These are phyloP conservation scores for Turritis glabra DNA, from an alignment of 345 rosid genomes.

Conservation along the genomic window DNA sequence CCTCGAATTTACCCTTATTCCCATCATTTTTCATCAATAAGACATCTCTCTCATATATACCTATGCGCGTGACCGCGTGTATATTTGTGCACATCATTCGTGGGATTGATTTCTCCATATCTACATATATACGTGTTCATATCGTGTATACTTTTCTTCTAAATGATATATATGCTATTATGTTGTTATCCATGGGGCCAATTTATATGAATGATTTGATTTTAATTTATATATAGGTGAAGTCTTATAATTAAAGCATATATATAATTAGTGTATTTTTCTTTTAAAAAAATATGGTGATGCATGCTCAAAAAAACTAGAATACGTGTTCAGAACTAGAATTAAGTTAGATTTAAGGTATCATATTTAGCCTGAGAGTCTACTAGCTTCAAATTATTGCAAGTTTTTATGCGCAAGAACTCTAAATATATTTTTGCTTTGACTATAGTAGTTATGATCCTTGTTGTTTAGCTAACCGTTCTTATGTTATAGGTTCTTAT, in stretches of 20 bases:
- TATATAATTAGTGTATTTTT: too few species aligned
- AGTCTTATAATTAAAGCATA: not conserved
- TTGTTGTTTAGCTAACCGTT: constrained; percentile 1
- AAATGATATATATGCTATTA: constrained; percentile 1
- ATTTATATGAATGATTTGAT: constrained; percentile 9
- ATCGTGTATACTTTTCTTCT: not conserved
- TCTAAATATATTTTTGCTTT: not conserved
- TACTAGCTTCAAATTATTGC: not conserved
- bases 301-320: not conserved
- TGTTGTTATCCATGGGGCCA: constrained; percentile 1
- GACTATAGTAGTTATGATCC: constrained; percentile 1
- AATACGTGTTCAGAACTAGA: not conserved
- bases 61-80: constrained; percentile 20
- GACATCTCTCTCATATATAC: constrained; percentile 19
- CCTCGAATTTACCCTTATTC: constrained; percentile 39
- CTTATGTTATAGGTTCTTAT: not conserved
- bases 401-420: not conserved
- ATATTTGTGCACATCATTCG: constrained; percentile 31
- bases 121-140: not conserved
- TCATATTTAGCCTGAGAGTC: not conserved
- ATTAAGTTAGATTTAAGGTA: not conserved
- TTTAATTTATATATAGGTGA: not conserved
- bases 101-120: constrained; percentile 21
- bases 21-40: constrained; percentile 11
- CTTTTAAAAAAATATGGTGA: too few species aligned